Conservation (phyloP, 805 yeast species). For the Candida andamanensis region DNA sequence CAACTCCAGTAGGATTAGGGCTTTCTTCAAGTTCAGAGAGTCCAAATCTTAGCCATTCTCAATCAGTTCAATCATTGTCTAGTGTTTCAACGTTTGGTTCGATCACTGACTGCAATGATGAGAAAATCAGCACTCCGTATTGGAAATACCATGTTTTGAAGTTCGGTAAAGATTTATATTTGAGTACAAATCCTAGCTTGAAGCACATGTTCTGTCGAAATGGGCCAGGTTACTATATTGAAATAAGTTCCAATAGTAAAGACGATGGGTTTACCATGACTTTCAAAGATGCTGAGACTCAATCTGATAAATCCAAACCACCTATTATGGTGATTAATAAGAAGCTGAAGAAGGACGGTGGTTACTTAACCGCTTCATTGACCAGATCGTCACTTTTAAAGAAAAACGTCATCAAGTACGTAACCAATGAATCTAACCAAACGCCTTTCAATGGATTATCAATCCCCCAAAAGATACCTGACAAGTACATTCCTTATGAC, state of each 20-base stretch:
- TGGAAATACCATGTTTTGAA: constrained; percentile 64
- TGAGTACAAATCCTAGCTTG: constrained; percentile 63
- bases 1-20: too few relatives aligned
- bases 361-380: constrained; percentile 21
- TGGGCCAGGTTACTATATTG: constrained; percentile 61
- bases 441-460: constrained; percentile 19
- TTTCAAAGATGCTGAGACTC: constrained; percentile 18
- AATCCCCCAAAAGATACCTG: constrained; percentile 20
- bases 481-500: constrained; percentile 18
- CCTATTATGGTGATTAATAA: constrained; percentile 26
- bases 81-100: not conserved
- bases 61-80: constrained; percentile 2
- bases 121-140: constrained; percentile 23
- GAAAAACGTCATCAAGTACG: constrained; percentile 8
- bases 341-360: constrained; percentile 23
- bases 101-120: constrained; percentile 3
- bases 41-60: constrained; percentile 1
- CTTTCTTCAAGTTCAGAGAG: too few relatives aligned
- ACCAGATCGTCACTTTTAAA: constrained; percentile 13
- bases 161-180: constrained; percentile 50
- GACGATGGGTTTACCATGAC: constrained; percentile 21
- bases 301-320: constrained; percentile 12
- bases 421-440: not conserved
- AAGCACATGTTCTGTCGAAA: constrained; percentile 54
- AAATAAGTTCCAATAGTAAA: constrained; percentile 18